Conservation (phyloP, 257 asterid species). For the Vinca minor region DNA sequence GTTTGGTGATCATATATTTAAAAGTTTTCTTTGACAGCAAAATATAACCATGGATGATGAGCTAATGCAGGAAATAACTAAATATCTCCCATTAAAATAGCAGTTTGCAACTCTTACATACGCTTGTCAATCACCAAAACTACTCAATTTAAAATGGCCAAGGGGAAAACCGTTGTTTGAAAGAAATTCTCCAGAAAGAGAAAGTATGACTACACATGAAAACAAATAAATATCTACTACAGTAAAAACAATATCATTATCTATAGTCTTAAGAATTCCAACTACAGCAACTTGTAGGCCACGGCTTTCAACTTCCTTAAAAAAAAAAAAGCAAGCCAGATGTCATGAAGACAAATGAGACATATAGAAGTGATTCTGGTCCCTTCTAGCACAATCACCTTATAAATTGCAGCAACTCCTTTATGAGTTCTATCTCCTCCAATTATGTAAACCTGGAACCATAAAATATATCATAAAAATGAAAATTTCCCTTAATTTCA, state of each 20-base stretch:
- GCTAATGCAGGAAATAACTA: background rate
- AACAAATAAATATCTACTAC: background rate
- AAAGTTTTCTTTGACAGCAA: background rate
- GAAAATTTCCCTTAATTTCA: background rate
- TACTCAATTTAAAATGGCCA: background rate
- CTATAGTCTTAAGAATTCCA: conserved; percentile 95
- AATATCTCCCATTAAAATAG: background rate
- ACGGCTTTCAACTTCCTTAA: conserved; percentile 82
- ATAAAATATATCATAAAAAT: conserved; percentile 10
- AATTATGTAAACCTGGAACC: conserved; percentile 81
- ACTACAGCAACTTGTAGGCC: conserved; percentile 84
- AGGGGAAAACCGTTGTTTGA: background rate
- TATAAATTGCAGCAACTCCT: conserved; percentile 82
- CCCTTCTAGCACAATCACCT: conserved; percentile 33
- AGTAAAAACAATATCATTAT: conserved; percentile 57
- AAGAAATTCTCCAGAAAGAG: background rate
- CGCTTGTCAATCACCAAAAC: background rate
- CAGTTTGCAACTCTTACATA: background rate
- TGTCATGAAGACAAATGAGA: background rate
- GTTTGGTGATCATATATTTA: background rate
- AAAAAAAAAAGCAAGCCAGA: conserved; percentile 21
- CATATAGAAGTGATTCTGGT: conserved; percentile 4
- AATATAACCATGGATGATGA: background rate
- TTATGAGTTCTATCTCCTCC: conserved; percentile 99
- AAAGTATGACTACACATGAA: background rate